A percentile compares a stretch with the other conserved stretches of the same genome.
phyloP scores from a whole-genome alignment of 805 yeast species.

The Barnettozyma sp. region DNA sequence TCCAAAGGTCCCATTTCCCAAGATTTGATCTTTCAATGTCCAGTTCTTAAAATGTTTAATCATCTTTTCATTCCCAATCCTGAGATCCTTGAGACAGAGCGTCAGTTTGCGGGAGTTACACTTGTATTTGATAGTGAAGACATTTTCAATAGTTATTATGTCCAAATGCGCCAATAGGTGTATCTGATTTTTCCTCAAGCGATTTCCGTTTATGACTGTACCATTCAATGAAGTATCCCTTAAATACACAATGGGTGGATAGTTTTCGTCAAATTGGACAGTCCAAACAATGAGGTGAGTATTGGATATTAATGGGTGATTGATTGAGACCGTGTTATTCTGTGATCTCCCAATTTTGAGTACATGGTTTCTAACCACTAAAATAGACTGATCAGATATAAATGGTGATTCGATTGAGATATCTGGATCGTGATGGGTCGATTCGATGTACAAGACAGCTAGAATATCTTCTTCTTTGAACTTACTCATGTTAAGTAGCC shows the following conservation, averaged over 20 bases:
- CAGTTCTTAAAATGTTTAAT: slow-evolving; percentile 29
- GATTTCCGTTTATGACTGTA: slow-evolving; percentile 34
- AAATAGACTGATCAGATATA: slow-evolving; percentile 11
- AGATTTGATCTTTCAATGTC: slow-evolving; percentile 34
- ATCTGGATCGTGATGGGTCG: neutral
- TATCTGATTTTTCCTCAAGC: slow-evolving; percentile 27
- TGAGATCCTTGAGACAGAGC: slow-evolving; percentile 11
- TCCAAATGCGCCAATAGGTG: slow-evolving; percentile 35
- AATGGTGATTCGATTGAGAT: slow-evolving; percentile 1
- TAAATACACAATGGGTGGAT: slow-evolving; percentile 41
- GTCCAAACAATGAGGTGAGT: slow-evolving; percentile 45
- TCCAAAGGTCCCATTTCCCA: slow-evolving; percentile 58
- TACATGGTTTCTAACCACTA: slow-evolving; percentile 27
- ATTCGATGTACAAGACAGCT: slow-evolving; percentile 3
- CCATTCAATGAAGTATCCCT: slow-evolving; percentile 50
- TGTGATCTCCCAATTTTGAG: slow-evolving; percentile 39
- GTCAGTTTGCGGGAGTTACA: slow-evolving; percentile 16
- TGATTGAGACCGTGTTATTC: slow-evolving; percentile 27
- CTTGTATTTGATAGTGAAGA: slow-evolving; percentile 19
- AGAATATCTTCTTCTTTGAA: neutral
- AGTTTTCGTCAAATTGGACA: slow-evolving; percentile 41
- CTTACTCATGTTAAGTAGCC: neutral
- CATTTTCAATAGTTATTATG: slow-evolving; percentile 31
- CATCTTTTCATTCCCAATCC: slow-evolving; percentile 20
- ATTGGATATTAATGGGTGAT: slow-evolving; percentile 36